These are phyloP conservation scores for Lipomyces starkeyi DNA, from an alignment of 805 yeast genomes.

Conservation along the genomic window DNA sequence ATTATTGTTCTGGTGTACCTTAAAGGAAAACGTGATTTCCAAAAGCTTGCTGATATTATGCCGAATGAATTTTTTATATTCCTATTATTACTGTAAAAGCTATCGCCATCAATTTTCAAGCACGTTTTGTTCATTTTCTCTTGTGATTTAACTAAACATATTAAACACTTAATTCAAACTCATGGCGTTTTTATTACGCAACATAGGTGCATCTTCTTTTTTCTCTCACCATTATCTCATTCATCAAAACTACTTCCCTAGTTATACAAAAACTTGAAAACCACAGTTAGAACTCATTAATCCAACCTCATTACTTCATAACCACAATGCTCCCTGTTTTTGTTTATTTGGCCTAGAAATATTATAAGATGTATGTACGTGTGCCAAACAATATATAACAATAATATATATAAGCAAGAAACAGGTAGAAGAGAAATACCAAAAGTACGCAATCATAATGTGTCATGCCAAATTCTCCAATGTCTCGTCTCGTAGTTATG, in stretches of 20 bases:
- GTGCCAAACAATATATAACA: slow-evolving; percentile 4
- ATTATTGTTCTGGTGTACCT: background rate
- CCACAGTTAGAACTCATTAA: background rate
- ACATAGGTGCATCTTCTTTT: background rate
- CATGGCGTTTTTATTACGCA: background rate
- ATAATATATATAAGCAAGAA: background rate
- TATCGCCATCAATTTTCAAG: background rate
- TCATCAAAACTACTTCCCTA: background rate
- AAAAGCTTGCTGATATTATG: background rate
- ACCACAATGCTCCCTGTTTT: background rate
- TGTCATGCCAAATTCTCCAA: background rate
- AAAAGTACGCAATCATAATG: background rate
- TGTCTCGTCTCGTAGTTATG: background rate
- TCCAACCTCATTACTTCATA: background rate
- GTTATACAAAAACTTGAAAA: background rate
- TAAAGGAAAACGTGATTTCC: background rate
- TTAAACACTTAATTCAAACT: background rate
- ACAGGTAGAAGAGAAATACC: background rate
- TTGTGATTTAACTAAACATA: background rate
- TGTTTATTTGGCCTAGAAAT: background rate
- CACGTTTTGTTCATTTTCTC: background rate
- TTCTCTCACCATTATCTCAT: background rate
- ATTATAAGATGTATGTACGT: background rate
- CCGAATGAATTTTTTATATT: background rate
- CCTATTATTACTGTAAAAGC: background rate